Conservation (phyloP, 306 rosid genomes). For the Corylus avellana region DNA sequence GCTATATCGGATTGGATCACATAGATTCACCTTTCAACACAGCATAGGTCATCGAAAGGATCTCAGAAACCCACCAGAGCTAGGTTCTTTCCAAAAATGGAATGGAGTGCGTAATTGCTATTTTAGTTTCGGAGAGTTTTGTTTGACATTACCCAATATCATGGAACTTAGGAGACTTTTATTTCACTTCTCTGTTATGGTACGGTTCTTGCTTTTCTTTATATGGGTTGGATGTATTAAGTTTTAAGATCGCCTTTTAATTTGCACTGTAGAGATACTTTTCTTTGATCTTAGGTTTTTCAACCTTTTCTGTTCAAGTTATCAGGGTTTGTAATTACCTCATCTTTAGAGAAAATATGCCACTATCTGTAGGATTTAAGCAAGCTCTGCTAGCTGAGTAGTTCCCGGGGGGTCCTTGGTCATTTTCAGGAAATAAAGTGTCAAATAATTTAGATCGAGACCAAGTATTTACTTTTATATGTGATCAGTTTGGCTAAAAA, state of each 20-base stretch:
- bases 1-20: background rate
- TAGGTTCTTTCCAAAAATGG: background rate
- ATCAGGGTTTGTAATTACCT: background rate
- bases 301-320: background rate
- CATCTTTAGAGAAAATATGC: background rate
- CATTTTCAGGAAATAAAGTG: background rate
- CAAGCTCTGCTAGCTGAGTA: background rate
- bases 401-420: background rate
- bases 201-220: too few relatives aligned
- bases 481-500: background rate
- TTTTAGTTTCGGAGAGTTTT: background rate
- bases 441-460: background rate
- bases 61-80: background rate
- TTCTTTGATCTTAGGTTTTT: background rate
- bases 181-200: background rate
- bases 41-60: constrained; percentile 7
- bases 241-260: background rate
- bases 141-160: background rate
- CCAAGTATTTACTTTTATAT: background rate
- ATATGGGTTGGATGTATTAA: background rate
- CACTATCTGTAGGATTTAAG: background rate
- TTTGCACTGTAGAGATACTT: background rate
- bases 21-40: constrained; percentile 5
- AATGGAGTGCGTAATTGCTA: background rate
- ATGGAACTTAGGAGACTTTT: background rate